phyloP scores from a whole-genome alignment of 306 rosid species.

The Gastrolobium villosum region DNA sequence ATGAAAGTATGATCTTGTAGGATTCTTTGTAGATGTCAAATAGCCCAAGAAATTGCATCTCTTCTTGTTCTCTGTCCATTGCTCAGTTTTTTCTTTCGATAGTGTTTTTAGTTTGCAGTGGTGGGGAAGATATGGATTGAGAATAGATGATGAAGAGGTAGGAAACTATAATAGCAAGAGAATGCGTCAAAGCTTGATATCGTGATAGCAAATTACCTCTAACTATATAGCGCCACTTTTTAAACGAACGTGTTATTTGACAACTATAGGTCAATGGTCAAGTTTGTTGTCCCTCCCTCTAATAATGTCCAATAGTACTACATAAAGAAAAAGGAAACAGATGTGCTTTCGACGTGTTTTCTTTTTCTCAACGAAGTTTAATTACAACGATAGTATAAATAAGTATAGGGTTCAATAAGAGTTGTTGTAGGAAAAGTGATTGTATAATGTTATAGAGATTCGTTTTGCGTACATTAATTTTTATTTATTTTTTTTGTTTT shows the following conservation, averaged over 20 bases:
- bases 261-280: not conserved
- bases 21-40: conserved; percentile 68
- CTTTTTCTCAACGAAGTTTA: not conserved
- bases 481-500: no score
- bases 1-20: conserved; percentile 55
- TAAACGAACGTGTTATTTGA: not conserved
- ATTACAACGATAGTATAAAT: not conserved
- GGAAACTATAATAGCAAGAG: not conserved
- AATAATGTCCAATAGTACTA: not conserved
- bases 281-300: no score
- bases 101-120: conserved; percentile 19
- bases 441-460: no score
- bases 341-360: not conserved
- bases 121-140: not conserved
- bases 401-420: no score
- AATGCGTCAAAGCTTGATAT: not conserved
- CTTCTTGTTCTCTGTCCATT: conserved; percentile 84
- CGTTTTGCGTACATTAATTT: no score
- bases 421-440: no score
- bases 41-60: conserved; percentile 67
- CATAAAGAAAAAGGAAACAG: not conserved
- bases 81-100: conserved; percentile 7
- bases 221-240: conserved; percentile 36
- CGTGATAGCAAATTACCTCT: not conserved
- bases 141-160: not conserved